phyloP scores from a whole-genome alignment of 495 filamentous ascomycete genomes.

The Usnea hakonensis region DNA sequence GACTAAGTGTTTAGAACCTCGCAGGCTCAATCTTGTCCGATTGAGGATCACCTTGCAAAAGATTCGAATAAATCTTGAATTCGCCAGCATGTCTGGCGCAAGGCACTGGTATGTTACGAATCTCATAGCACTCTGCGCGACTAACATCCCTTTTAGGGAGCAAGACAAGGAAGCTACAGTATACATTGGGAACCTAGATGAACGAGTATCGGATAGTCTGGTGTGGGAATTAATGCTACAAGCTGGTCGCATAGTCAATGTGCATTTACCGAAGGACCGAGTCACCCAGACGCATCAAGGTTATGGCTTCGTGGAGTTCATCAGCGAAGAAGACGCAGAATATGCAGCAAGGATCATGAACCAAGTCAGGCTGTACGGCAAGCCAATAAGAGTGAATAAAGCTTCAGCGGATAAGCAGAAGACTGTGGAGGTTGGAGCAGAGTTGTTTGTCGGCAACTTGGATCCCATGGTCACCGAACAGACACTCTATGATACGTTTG shows the following conservation, averaged over 20 bases:
- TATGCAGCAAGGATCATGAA: constrained; percentile 98
- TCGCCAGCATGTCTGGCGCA: constrained; percentile 55
- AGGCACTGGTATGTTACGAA: constrained; percentile 62
- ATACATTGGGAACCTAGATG: constrained; percentile 97
- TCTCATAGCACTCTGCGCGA: neutral
- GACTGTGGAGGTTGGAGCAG: constrained; percentile 88
- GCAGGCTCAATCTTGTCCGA: neutral
- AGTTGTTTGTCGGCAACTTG: constrained; percentile 94
- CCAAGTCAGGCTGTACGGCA: constrained; percentile 83
- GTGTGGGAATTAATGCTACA: constrained; percentile 98
- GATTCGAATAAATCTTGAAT: neutral
- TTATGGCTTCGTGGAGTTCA: constrained; percentile 98
- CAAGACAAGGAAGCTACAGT: constrained; percentile 98
- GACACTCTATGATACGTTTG: constrained; percentile 94
- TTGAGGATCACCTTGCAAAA: neutral
- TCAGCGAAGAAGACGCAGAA: constrained; percentile 90
- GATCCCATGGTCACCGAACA: constrained; percentile 95
- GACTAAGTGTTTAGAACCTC: neutral
- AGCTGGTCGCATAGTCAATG: constrained; percentile 90
- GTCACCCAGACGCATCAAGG: constrained; percentile 95
- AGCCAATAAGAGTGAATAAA: constrained; percentile 96
- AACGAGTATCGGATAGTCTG: constrained; percentile 81
- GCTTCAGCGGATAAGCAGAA: constrained; percentile 95
- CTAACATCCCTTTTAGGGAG: constrained; percentile 53
- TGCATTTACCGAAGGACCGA: constrained; percentile 94